Conservation (phyloP, 129 eudicot species). For the Flaveria trinervia region DNA sequence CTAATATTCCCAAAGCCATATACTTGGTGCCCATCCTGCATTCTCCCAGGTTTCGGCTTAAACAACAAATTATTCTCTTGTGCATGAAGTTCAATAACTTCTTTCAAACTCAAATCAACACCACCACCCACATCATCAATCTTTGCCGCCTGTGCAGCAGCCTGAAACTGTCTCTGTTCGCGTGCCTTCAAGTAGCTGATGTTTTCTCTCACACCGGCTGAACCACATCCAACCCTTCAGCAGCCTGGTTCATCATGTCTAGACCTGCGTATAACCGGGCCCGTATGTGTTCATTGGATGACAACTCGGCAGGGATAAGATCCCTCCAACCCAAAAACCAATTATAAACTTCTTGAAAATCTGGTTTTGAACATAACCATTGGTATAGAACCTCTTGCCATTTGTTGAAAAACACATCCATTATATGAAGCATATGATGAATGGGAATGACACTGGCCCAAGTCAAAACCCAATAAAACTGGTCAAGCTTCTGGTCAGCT, state of each 20-base stretch:
- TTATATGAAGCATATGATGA: slow-evolving; percentile 61
- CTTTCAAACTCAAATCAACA: slow-evolving; percentile 70
- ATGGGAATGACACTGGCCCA: slow-evolving; percentile 71
- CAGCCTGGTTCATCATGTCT: slow-evolving; percentile 79
- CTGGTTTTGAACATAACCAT: slow-evolving; percentile 63
- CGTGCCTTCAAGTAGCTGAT: slow-evolving; percentile 30
- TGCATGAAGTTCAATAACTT: slow-evolving; percentile 67
- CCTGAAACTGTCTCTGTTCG: slow-evolving; percentile 68
- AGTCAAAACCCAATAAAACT: slow-evolving; percentile 59
- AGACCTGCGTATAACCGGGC: slow-evolving; percentile 51
- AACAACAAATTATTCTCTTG: slow-evolving; percentile 66
- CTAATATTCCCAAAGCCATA: slow-evolving; percentile 81
- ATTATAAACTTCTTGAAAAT: slow-evolving; percentile 63
- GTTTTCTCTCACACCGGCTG: slow-evolving; percentile 56
- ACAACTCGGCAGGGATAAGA: slow-evolving; percentile 62
- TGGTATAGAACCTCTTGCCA: slow-evolving; percentile 78
- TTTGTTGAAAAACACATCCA: slow-evolving; percentile 75
- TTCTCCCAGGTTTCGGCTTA: slow-evolving; percentile 72
- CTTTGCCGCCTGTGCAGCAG: slow-evolving; percentile 37
- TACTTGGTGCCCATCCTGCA: slow-evolving; percentile 58
- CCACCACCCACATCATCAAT: slow-evolving; percentile 42
- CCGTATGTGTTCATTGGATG: slow-evolving; percentile 65
- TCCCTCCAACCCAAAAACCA: slow-evolving; percentile 82
- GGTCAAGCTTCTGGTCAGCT: slow-evolving; percentile 66
- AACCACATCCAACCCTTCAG: slow-evolving; percentile 67